Evolutionary conservation across 2,329 filamentous ascomycete genomes (phyloP).

Genomic region (Penicillium sp.): DNA sequence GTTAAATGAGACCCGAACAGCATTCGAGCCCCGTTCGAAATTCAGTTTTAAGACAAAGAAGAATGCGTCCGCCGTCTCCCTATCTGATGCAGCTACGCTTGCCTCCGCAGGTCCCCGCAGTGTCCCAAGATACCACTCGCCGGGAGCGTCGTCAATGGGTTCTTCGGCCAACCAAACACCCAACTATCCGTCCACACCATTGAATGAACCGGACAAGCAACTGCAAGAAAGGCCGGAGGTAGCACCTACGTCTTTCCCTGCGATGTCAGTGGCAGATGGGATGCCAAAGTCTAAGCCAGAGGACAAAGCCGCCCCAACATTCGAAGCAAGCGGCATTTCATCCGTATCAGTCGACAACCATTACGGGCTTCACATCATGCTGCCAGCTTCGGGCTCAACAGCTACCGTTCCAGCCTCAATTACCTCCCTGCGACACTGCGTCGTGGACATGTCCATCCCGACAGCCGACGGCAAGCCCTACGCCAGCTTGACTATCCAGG

Average conservation of each 20-base stretch:
- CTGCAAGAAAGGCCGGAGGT: constrained; percentile 34
- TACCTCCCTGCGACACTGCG: constrained; percentile 61
- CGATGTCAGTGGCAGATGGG: constrained; percentile 16
- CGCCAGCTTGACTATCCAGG: constrained; percentile 63
- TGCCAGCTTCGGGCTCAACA: constrained; percentile 64
- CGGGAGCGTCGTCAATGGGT: constrained; percentile 39
- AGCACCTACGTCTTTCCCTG: constrained; percentile 33
- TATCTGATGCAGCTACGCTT: constrained; percentile 53
- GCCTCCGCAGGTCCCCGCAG: constrained; percentile 45
- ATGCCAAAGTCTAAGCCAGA: constrained; percentile 20
- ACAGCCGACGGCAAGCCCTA: constrained; percentile 57
- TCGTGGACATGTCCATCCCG: constrained; percentile 73
- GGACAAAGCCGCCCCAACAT: constrained; percentile 42
- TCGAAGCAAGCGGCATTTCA: constrained; percentile 51
- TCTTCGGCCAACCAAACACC: constrained; percentile 35
- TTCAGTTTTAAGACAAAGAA: constrained; percentile 73
- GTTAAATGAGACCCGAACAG: constrained; percentile 62
- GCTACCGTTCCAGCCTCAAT: constrained; percentile 68
- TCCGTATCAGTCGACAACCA: constrained; percentile 63
- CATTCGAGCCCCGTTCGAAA: constrained; percentile 66
- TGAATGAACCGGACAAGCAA: constrained; percentile 33
- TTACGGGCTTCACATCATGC: constrained; percentile 64
- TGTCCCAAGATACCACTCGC: constrained; percentile 41
- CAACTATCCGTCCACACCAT: constrained; percentile 33
- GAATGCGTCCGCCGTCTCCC: constrained; percentile 50